Evolutionary conservation across 1,139 yeast species (phyloP).

Genomic region (Diutina neorugosa): DNA sequence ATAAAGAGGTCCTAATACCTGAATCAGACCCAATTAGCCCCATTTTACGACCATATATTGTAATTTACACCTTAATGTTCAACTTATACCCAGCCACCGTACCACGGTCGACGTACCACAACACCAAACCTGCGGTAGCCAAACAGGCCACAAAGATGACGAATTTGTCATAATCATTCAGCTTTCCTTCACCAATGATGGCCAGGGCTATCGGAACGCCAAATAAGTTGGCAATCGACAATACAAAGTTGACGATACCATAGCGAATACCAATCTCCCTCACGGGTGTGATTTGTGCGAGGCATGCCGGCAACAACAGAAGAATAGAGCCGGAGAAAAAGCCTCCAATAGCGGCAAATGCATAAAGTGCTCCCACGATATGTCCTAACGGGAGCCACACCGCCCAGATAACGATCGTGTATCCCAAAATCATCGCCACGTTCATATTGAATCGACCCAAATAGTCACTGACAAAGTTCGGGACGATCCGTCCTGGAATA

Average conservation of each 20-base stretch:
- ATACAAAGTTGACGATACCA: slow-evolving; percentile 34
- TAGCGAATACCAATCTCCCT: slow-evolving; percentile 37
- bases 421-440: slow-evolving; percentile 25
- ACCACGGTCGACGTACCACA: slow-evolving; percentile 14
- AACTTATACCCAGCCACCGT: slow-evolving; percentile 7
- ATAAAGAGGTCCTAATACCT: too few species aligned
- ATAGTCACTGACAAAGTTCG: slow-evolving; percentile 43
- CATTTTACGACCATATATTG: slow-evolving; percentile 5
- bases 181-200: slow-evolving; percentile 26
- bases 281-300: slow-evolving; percentile 36
- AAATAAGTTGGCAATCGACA: slow-evolving; percentile 30
- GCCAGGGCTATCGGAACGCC: slow-evolving; percentile 42
- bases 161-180: slow-evolving; percentile 15
- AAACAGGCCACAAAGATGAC: slow-evolving; percentile 15
- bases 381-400: slow-evolving; percentile 47
- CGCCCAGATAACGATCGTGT: slow-evolving; percentile 27
- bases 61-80: slow-evolving; percentile 7
- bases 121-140: slow-evolving; percentile 12
- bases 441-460: slow-evolving; percentile 49
- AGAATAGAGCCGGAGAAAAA: slow-evolving; percentile 39
- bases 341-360: slow-evolving; percentile 40
- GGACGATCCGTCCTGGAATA: slow-evolving; percentile 43
- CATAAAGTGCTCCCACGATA: slow-evolving; percentile 25
- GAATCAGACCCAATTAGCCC: too few species aligned
- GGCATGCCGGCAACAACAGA: slow-evolving; percentile 37